Conservation (phyloP, 257 asterid species). For the Solanum piurae region DNA sequence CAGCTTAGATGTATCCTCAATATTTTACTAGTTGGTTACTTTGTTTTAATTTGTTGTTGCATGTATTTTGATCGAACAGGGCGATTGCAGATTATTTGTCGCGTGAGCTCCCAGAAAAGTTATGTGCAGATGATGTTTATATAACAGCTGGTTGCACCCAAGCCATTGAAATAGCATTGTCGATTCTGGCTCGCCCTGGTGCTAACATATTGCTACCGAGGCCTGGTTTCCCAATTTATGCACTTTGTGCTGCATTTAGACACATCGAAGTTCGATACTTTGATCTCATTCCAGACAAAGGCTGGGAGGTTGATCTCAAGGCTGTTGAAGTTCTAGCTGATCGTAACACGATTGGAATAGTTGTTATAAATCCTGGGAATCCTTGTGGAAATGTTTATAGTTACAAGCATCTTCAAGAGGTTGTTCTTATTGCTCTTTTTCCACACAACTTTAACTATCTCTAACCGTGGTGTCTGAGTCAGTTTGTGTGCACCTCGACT, state of each 20-base stretch:
- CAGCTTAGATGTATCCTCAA: neutral
- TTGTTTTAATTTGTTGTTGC: neutral
- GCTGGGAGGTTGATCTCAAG: constrained; percentile 69
- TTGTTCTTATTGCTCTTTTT: neutral
- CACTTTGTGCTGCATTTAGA: constrained; percentile 54
- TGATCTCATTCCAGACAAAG: constrained; percentile 52
- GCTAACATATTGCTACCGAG: constrained; percentile 70
- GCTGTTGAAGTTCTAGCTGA: constrained; percentile 64
- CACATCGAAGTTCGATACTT: constrained; percentile 48
- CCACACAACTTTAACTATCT: neutral
- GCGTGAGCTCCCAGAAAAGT: constrained; percentile 43
- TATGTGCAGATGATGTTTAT: constrained; percentile 56
- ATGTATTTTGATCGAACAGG: constrained; percentile 25
- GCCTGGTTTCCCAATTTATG: constrained; percentile 82
- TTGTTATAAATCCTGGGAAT: constrained; percentile 79
- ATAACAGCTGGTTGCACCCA: constrained; percentile 82
- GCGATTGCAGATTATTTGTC: constrained; percentile 73
- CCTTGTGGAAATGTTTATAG: constrained; percentile 85
- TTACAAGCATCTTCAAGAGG: constrained; percentile 59
- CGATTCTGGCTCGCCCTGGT: constrained; percentile 59
- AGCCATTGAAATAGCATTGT: constrained; percentile 62
- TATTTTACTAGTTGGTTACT: neutral
- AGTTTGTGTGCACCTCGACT: neutral
- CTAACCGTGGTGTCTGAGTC: neutral
- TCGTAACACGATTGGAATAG: constrained; percentile 66